phyloP scores from a whole-genome alignment of 75 land plant genomes.

The Selaginella moellendorffii region DNA sequence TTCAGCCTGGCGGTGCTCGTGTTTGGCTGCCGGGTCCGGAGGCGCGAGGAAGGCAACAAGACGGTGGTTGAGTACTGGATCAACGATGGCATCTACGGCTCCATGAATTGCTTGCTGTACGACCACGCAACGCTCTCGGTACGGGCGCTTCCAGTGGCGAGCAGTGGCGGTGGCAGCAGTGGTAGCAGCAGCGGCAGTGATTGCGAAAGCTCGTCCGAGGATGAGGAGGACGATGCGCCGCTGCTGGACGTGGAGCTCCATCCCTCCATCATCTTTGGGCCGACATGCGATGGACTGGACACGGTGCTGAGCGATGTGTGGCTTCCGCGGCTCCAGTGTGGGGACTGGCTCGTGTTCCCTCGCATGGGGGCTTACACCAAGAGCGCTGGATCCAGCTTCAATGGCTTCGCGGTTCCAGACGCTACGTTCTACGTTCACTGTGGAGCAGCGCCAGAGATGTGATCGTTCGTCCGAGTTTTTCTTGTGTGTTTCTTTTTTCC shows the following conservation, averaged over 20 bases:
- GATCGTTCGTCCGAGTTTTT: no score
- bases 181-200: slow-evolving; percentile 1
- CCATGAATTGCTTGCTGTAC: slow-evolving; percentile 35
- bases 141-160: background rate
- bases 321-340: slow-evolving; percentile 31
- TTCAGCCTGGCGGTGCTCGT: slow-evolving; percentile 32
- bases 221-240: no score
- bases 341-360: slow-evolving; percentile 39
- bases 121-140: slow-evolving; percentile 33
- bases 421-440: no score
- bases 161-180: slow-evolving; percentile 6
- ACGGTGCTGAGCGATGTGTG: slow-evolving; percentile 25
- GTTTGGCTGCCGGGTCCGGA: slow-evolving; percentile 34
- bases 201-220: slow-evolving; percentile 1
- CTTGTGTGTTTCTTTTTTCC: no score
- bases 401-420: no score
- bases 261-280: slow-evolving; percentile 35
- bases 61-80: slow-evolving; percentile 42
- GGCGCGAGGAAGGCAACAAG: background rate
- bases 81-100: slow-evolving; percentile 45
- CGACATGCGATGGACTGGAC: slow-evolving; percentile 45
- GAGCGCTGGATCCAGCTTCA: slow-evolving; percentile 35
- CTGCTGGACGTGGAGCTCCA: background rate
- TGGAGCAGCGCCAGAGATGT: no score
- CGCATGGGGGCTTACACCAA: slow-evolving; percentile 47